A percentile compares a stretch with the other conserved stretches of the same genome.
These are phyloP conservation scores for Calonectria multiphialidica DNA, from an alignment of 2,329 filamentous ascomycete species.

Conservation along the genomic window DNA sequence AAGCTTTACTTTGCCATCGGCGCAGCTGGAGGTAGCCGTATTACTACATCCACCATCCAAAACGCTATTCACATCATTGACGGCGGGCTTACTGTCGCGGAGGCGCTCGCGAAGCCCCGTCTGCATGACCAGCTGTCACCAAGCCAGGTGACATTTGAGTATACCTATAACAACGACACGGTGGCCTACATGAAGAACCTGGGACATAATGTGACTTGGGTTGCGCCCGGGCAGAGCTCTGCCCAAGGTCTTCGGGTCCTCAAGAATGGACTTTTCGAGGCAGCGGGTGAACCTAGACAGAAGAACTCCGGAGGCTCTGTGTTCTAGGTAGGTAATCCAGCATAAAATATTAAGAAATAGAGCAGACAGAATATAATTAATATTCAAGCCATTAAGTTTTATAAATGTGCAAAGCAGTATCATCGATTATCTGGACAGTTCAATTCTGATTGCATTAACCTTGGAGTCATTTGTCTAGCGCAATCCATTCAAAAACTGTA, in stretches of 20 bases:
- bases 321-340: background rate
- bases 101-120: slow-evolving; percentile 76
- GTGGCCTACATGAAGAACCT: slow-evolving; percentile 73
- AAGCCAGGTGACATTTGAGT: slow-evolving; percentile 77
- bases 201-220: slow-evolving; percentile 82
- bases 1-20: slow-evolving; percentile 80
- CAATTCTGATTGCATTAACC: no score
- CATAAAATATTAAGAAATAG: no score
- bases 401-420: no score
- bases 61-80: slow-evolving; percentile 82
- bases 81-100: slow-evolving; percentile 66
- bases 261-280: background rate
- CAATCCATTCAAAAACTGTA: no score
- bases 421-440: no score
- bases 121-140: slow-evolving; percentile 88
- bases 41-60: slow-evolving; percentile 87
- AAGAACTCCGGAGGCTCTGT: background rate
- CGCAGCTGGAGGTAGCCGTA: slow-evolving; percentile 85
- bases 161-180: slow-evolving; percentile 76
- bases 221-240: slow-evolving; percentile 73
- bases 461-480: no score
- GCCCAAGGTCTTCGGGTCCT: slow-evolving; percentile 75
- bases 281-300: background rate
- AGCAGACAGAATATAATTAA: no score
- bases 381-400: no score